phyloP scores from a whole-genome alignment of 139 green algal genomes.

The Micromonas pusilla region DNA sequence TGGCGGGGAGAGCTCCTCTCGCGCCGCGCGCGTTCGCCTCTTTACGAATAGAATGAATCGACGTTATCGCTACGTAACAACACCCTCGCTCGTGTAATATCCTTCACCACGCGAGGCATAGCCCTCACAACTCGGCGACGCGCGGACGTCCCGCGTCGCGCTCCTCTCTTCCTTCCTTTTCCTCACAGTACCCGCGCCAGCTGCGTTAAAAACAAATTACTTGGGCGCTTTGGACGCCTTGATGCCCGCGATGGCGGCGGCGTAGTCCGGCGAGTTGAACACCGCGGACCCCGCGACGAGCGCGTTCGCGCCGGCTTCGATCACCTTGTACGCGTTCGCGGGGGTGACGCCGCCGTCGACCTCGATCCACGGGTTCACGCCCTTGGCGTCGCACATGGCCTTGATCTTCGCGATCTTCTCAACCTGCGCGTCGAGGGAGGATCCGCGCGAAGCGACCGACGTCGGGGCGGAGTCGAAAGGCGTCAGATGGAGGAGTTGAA shows the following conservation, averaged over 20 bases:
- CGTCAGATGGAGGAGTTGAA: too few relatives aligned
- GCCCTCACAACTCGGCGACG: too few relatives aligned
- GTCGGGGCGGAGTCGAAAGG: too few relatives aligned
- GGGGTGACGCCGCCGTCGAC: slow-evolving; percentile 90
- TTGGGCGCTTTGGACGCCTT: slow-evolving; percentile 36
- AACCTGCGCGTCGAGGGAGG: too few relatives aligned
- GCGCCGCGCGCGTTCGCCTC: too few relatives aligned
- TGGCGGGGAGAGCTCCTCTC: too few relatives aligned
- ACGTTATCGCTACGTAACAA: too few relatives aligned
- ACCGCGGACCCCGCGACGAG: slow-evolving; percentile 92
- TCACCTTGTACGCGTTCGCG: slow-evolving; percentile 90
- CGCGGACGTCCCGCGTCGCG: neutral
- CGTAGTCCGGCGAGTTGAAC: slow-evolving; percentile 58
- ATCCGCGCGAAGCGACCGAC: too few relatives aligned
- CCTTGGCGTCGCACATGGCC: slow-evolving; percentile 68
- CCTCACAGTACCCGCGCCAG: too few relatives aligned
- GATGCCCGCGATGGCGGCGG: slow-evolving; percentile 51
- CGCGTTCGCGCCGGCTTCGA: slow-evolving; percentile 92
- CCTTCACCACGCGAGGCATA: too few relatives aligned
- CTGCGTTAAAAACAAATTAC: neutral
- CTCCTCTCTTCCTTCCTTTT: neutral
- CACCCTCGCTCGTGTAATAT: too few relatives aligned
- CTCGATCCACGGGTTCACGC: slow-evolving; percentile 98
- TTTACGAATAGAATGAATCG: too few relatives aligned
- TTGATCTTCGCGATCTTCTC: slow-evolving; percentile 84